These are phyloP conservation scores for Xylariaceae sp. DNA, from an alignment of 2,329 filamentous ascomycete species.

Conservation along the genomic window DNA sequence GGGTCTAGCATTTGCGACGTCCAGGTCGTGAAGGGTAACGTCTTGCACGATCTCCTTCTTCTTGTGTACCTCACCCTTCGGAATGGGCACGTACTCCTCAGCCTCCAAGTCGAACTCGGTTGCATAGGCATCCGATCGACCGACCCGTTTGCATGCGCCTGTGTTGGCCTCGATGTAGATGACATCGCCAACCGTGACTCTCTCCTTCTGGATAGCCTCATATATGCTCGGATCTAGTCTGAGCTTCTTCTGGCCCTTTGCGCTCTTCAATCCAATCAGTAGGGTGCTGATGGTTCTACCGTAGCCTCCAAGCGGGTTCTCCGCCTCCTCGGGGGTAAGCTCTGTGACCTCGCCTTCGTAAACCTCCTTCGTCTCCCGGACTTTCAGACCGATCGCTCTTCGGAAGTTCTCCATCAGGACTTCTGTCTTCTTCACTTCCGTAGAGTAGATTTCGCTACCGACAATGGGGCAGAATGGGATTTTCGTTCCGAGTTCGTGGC, in stretches of 20 bases:
- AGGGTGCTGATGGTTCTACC: constrained; percentile 96
- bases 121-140: constrained; percentile 91
- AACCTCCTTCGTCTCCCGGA: constrained; percentile 98
- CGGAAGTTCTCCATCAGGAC: constrained; percentile 99
- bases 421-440: constrained; percentile 99
- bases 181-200: constrained; percentile 92
- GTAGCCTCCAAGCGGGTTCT: constrained; percentile 95
- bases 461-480: constrained; percentile 98
- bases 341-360: constrained; percentile 99
- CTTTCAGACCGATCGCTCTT: constrained; percentile 90
- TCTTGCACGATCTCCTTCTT: constrained; percentile 99
- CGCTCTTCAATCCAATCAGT: constrained; percentile 90
- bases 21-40: constrained; percentile 92
- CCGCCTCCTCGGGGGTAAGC: constrained; percentile 93
- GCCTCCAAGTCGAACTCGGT: constrained; percentile 98
- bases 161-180: constrained; percentile 99
- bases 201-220: constrained; percentile 97
- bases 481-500: constrained; percentile 95
- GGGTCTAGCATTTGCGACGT: constrained; percentile 90
- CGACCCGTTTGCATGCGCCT: constrained; percentile 94
- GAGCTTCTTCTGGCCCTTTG: constrained; percentile 96
- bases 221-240: constrained; percentile 97
- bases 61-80: constrained; percentile 98
- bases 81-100: constrained; percentile 97
- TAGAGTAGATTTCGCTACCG: constrained; percentile 94